phyloP scores from a whole-genome alignment of 371 early-diverging fungal species.

The Lichtheimia corymbifera region DNA sequence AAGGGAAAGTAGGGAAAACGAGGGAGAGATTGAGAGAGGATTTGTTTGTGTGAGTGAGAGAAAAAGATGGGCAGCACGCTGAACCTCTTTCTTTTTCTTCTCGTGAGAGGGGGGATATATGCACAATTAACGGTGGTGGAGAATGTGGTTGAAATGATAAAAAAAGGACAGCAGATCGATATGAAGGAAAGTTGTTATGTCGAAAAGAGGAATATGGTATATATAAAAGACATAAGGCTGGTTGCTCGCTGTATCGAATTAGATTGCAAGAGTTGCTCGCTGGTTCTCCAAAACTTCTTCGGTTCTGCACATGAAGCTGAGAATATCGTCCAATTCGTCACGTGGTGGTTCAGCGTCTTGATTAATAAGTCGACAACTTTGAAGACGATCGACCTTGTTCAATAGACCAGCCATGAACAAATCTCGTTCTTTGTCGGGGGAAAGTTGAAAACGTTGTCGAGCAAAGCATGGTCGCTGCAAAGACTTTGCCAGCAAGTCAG shows the following conservation, averaged over 20 bases:
- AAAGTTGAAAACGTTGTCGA: slow-evolving; percentile 25
- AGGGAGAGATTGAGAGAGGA: neutral
- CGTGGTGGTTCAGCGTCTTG: slow-evolving; percentile 33
- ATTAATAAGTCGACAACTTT: slow-evolving; percentile 27
- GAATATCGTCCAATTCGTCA: slow-evolving; percentile 6
- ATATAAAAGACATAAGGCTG: neutral
- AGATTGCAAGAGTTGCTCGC: slow-evolving; percentile 12
- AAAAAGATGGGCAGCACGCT: slow-evolving; percentile 19
- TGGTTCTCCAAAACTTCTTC: slow-evolving; percentile 15
- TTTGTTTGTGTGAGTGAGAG: neutral
- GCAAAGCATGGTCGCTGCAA: slow-evolving; percentile 32
- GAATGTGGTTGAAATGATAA: slow-evolving; percentile 7
- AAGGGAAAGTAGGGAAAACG: neutral
- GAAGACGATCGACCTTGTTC: slow-evolving; percentile 30
- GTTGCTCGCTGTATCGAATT: neutral
- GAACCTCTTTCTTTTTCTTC: slow-evolving; percentile 15
- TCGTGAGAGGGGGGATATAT: neutral
- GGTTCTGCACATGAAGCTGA: slow-evolving; percentile 9
- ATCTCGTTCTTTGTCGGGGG: slow-evolving; percentile 25
- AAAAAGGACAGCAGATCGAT: neutral
- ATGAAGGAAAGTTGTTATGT: neutral
- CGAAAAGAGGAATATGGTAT: neutral
- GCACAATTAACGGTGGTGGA: neutral
- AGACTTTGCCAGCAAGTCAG: slow-evolving; percentile 57
- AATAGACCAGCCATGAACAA: slow-evolving; percentile 31